Conservation (phyloP, 495 filamentous ascomycete species). For the Neurospora sp. region DNA sequence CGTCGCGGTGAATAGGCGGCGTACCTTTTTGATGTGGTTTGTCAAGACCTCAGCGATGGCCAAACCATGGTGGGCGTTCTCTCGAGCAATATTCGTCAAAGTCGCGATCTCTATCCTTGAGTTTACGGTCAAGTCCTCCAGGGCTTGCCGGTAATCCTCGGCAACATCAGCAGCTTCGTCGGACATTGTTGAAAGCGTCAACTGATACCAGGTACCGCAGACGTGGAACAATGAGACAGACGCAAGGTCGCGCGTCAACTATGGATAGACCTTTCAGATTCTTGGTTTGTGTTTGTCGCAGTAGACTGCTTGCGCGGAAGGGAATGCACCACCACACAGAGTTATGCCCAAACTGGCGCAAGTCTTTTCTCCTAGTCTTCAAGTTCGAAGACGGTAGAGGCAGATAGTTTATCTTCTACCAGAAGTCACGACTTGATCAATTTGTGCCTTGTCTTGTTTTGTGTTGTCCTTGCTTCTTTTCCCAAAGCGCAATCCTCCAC, state of each 20-base stretch:
- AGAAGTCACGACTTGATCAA: background rate
- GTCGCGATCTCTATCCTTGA: conserved; percentile 89
- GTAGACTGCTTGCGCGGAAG: background rate
- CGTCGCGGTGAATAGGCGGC: conserved; percentile 24
- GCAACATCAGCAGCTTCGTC: conserved; percentile 79
- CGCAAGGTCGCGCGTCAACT: background rate
- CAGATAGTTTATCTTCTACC: background rate
- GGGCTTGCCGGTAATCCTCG: conserved; percentile 84
- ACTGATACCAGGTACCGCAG: background rate
- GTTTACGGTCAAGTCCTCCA: conserved; percentile 83
- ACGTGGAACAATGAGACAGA: background rate
- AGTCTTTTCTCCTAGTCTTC: background rate
- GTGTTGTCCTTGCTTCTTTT: background rate
- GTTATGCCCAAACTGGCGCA: background rate
- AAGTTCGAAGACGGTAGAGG: background rate
- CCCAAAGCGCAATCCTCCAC: background rate
- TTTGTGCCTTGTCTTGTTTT: background rate
- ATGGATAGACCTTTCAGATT: background rate
- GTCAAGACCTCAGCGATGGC: conserved; percentile 82
- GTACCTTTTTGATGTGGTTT: conserved; percentile 88
- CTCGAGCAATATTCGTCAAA: conserved; percentile 88
- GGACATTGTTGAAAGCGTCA: conserved; percentile 45
- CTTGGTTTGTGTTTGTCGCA: background rate
- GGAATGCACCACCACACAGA: background rate
- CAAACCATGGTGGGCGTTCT: conserved; percentile 88